Conservation (phyloP, 2,329 filamentous ascomycete genomes). For the Tolypocladium sp. region DNA sequence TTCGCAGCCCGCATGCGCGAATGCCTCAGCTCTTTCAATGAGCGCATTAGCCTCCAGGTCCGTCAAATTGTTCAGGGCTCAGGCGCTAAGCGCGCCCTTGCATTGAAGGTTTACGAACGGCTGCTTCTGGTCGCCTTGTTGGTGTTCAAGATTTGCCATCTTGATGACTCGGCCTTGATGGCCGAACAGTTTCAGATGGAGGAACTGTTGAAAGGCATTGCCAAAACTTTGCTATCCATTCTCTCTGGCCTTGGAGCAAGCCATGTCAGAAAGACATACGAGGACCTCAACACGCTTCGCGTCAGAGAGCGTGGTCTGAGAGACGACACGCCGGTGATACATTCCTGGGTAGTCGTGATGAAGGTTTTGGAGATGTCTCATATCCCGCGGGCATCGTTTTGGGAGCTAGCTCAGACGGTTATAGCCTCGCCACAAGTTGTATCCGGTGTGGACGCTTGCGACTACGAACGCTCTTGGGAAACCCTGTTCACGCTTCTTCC, state of each 20-base stretch:
- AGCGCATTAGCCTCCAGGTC: slow-evolving; percentile 15
- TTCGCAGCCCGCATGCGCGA: slow-evolving; percentile 36
- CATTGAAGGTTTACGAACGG: slow-evolving; percentile 18
- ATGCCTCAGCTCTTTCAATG: slow-evolving; percentile 29
- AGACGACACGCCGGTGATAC: slow-evolving; percentile 30
- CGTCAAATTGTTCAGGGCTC: background rate
- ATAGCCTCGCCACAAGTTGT: slow-evolving; percentile 26
- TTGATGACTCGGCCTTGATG: slow-evolving; percentile 16
- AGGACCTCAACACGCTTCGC: slow-evolving; percentile 33
- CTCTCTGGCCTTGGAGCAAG: slow-evolving; percentile 34
- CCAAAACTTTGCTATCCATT: slow-evolving; percentile 25
- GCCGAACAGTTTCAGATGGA: slow-evolving; percentile 36
- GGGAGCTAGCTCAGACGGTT: slow-evolving; percentile 44
- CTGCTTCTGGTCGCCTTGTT: slow-evolving; percentile 23
- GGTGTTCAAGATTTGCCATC: slow-evolving; percentile 33
- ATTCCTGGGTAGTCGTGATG: slow-evolving; percentile 52
- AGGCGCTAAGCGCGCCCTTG: slow-evolving; percentile 2
- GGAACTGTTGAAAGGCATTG: slow-evolving; percentile 33
- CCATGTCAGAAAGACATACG: slow-evolving; percentile 36
- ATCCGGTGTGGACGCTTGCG: slow-evolving; percentile 30
- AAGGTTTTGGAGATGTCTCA: slow-evolving; percentile 39
- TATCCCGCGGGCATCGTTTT: slow-evolving; percentile 47
- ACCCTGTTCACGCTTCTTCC: slow-evolving; percentile 52
- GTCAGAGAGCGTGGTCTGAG: slow-evolving; percentile 43
- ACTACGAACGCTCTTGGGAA: slow-evolving; percentile 49